Base-by-base conservation (phyloP, 768 basidiomycete species). In the Hemileccinum impolitum region DNA sequence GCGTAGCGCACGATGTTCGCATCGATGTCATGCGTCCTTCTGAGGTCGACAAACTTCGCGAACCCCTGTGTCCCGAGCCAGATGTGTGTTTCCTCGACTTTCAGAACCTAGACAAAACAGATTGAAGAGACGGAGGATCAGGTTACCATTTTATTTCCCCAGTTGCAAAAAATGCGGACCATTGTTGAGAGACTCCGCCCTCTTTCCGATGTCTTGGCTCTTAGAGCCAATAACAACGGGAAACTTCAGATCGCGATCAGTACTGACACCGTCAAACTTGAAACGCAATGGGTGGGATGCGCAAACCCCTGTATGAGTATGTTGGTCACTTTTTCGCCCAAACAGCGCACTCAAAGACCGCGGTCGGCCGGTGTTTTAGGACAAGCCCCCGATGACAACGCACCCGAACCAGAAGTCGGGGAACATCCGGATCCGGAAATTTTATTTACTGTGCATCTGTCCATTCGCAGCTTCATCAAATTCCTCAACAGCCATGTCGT, bases 11-110 rank as follows among this genome's bases (percentile, higher is more conserved):
- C 61, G 90, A 93, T 58, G 87, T 94, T 25, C 77, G 79, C 55
- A 87, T 94, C 48, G 87, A 87, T 43, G 83, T 94, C 9, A 76
- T 90, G 79, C 81, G 81, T 48, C 85, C 85, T 1, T 70, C 72
- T 0, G 92, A 94, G 49, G 80, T 88, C 11, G 82, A 78, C 17
- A 80, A 75, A 52, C 75, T 94, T 47, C 76, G 72, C 23, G 92
- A 94, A 62, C 92, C 92, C 2, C 65, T 89, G 56, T 94, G 91
- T 61, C 92, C 92, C 1, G 84, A 87, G 26, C 89, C 91, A 14
- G 87, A 94, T 51, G 92, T 90, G 56, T 56, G 80, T 72, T 53
- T 68, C 41, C n/a, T 19, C 18, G 12, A 4, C 18, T 37, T n/a
- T 42, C 12, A 9, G 19, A 23, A 7, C 28, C 21, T 13, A 23